Evolutionary conservation across 139 green algal genomes (phyloP), one percentile per base, ranked within the genome.

Genomic region (Pycnococcus provasolii): DNA sequence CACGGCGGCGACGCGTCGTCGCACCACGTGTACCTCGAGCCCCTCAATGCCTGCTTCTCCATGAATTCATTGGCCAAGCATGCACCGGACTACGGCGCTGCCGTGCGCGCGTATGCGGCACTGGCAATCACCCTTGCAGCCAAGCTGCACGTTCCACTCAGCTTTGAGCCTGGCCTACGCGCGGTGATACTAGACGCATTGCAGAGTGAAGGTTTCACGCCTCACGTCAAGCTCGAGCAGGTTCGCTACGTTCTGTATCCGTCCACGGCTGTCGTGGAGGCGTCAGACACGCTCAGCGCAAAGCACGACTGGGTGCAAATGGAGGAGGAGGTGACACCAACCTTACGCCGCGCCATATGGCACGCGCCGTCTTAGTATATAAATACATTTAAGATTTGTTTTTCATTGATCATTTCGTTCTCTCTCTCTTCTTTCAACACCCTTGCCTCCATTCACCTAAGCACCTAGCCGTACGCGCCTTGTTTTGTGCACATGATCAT

Each of bases 271-370:
- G 57, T 63, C 15, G 57, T 63, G n/a, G 57, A 63, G 26, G 57
- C 57, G n/a, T 42, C 9, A 9, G 57, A 63, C 57, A 42, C n/a
- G n/a, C 57, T 63, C n/a, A 63, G 15, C n/a, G 8, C 11, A 9
- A 63, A 63, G 57, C 57, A 63, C 57, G 57, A 63, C 57, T 63
- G 57, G 57, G n/a, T 42, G 57, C 57, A 63, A 42, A 63, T 40
- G 15, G 26, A 45, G n/a, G 57, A 63, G 15, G 15, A 63, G 57
- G 15, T 42, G n/a, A 63, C 57, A 55, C 11, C 11, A 11, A 55
- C 50, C 13, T 13, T 55, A 55, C 50, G 26, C 26, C 26, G 26
- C 26, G 26, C 26, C 26, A 26, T 26, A 26, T 26, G 26, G 26
- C 26, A 26, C 26, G 26, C 26, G 26, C 26, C 26, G 26, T 26